Evolutionary conservation across 2,329 filamentous ascomycete genomes (phyloP).

Genomic region (Sporothrix dimorphospora): DNA sequence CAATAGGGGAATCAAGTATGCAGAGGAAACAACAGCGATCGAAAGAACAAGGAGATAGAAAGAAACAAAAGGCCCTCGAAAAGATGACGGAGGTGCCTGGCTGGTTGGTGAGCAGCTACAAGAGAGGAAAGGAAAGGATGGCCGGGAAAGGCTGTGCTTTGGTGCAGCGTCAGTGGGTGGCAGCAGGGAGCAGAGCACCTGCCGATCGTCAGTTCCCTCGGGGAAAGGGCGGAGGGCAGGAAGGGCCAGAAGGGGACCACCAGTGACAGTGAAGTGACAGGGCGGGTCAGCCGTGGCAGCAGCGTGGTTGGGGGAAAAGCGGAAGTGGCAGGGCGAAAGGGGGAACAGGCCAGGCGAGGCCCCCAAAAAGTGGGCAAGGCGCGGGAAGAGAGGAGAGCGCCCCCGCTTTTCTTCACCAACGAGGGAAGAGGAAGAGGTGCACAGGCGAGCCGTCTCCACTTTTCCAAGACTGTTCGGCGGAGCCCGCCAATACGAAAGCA

Average conservation of each 20-base stretch:
- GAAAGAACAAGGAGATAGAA: not conserved
- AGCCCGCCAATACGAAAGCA: slow-evolving; percentile 12
- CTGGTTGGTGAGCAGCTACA: not conserved
- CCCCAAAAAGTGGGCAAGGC: not conserved
- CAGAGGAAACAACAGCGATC: not conserved
- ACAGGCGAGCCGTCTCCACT: slow-evolving; percentile 1
- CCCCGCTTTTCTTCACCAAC: slow-evolving; percentile 10
- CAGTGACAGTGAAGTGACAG: not conserved
- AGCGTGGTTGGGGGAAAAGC: not conserved
- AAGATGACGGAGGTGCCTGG: not conserved
- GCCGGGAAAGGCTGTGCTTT: slow-evolving; percentile 19
- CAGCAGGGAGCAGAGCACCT: not conserved
- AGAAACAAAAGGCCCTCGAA: not conserved
- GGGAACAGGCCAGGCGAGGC: not conserved
- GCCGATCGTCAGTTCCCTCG: not conserved
- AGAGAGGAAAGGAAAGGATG: not conserved
- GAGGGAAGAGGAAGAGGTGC: not conserved
- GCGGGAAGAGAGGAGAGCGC: not conserved
- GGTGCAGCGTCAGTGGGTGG: not conserved
- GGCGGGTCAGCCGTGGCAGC: not conserved
- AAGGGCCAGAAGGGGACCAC: not conserved
- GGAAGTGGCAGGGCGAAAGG: not conserved
- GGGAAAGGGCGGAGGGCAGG: slow-evolving; percentile 5
- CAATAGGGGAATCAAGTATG: not conserved
- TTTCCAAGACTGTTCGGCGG: not conserved